These are phyloP conservation scores for Sclerospora graminicola DNA, from an alignment of 352 stramenopile genomes.

Conservation along the genomic window DNA sequence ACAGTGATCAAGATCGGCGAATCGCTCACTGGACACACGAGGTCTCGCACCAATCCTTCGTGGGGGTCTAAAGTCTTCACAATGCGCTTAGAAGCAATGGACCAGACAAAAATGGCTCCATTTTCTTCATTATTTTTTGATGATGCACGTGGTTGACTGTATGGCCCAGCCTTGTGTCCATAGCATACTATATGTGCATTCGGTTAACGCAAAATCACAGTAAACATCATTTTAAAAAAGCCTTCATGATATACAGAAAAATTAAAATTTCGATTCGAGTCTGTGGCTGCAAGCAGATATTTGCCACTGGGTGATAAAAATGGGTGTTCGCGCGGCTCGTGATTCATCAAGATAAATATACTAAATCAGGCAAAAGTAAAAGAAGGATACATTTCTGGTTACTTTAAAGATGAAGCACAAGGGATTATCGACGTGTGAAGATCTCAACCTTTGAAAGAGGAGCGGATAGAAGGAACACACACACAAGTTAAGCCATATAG, in stretches of 20 bases:
- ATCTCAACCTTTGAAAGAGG: too few species aligned
- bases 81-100: constrained; percentile 60
- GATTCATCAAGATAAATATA: too few species aligned
- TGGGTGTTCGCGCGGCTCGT: too few species aligned
- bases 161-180: constrained; percentile 71
- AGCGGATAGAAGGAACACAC: too few species aligned
- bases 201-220: not conserved
- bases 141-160: constrained; percentile 62
- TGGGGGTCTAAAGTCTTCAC: constrained; percentile 59
- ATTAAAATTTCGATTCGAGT: constrained; percentile 76
- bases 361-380: too few species aligned
- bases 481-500: too few species aligned
- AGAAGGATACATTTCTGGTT: too few species aligned
- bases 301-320: constrained; percentile 63
- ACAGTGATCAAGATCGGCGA: constrained; percentile 38
- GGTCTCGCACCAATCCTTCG: constrained; percentile 56
- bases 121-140: constrained; percentile 74
- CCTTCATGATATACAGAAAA: constrained; percentile 33
- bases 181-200: constrained; percentile 58
- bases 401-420: too few species aligned
- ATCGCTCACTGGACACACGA: constrained; percentile 16
- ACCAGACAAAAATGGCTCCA: constrained; percentile 57
- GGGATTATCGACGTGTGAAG: too few species aligned
- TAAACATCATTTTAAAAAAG: not conserved
- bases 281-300: constrained; percentile 69